Evolutionary conservation across 2,329 filamentous ascomycete species (phyloP).

Genomic region (Metarhizium anisopliae): DNA sequence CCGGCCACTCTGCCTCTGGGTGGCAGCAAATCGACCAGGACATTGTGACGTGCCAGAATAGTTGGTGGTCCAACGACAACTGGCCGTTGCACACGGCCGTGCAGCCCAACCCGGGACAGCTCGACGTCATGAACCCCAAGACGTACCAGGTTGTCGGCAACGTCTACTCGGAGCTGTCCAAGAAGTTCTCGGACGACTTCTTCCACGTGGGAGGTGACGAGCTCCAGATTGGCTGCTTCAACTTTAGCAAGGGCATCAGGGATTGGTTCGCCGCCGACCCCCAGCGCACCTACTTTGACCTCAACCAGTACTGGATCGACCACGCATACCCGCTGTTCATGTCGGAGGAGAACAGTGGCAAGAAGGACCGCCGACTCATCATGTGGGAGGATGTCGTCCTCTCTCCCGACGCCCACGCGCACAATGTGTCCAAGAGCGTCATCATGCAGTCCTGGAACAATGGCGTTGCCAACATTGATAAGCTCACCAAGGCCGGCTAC

Average conservation of each 20-base stretch:
- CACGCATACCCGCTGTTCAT: slow-evolving; percentile 39
- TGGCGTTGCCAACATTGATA: slow-evolving; percentile 40
- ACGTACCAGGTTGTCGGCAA: slow-evolving; percentile 45
- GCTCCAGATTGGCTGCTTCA: slow-evolving; percentile 44
- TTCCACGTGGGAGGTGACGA: slow-evolving; percentile 50
- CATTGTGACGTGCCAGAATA: slow-evolving; percentile 44
- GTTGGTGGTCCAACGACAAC: slow-evolving; percentile 53
- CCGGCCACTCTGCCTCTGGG: slow-evolving; percentile 43
- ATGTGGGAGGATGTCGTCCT: slow-evolving; percentile 49
- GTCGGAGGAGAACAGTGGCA: slow-evolving; percentile 11
- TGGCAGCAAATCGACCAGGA: slow-evolving; percentile 44
- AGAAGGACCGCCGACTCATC: slow-evolving; percentile 39
- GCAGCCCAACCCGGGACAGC: slow-evolving; percentile 46
- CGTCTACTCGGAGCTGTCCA: slow-evolving; percentile 43
- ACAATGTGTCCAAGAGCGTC: slow-evolving; percentile 38
- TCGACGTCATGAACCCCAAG: slow-evolving; percentile 45
- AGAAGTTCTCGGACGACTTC: slow-evolving; percentile 40
- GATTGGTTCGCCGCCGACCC: slow-evolving; percentile 40
- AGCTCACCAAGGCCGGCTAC: slow-evolving; percentile 39
- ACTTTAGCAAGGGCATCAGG: slow-evolving; percentile 40
- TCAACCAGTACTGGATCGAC: slow-evolving; percentile 46
- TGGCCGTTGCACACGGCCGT: slow-evolving; percentile 43
- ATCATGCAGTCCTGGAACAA: slow-evolving; percentile 48
- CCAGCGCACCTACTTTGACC: slow-evolving; percentile 34
- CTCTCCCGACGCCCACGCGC: slow-evolving; percentile 30